Evolutionary conservation across 2,329 filamentous ascomycete species (phyloP).

Genomic region (Niveomyces coronatus): DNA sequence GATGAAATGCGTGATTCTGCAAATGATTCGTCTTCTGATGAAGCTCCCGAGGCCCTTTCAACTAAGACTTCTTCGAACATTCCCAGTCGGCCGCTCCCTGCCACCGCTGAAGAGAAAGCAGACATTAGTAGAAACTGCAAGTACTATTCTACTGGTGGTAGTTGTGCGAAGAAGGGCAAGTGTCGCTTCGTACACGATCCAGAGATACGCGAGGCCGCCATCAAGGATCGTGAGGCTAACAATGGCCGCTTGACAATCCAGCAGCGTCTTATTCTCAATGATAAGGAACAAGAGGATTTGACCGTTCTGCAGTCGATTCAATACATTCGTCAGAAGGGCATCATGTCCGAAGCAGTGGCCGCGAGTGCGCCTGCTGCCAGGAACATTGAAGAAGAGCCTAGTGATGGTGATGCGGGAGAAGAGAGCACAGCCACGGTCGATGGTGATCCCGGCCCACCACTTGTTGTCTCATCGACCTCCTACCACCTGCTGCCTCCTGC

Average conservation of each 20-base stretch:
- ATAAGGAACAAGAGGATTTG: conserved; percentile 58
- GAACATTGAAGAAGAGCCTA: conserved; percentile 10
- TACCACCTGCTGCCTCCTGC: conserved; percentile 21
- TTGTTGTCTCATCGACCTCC: conserved; percentile 7
- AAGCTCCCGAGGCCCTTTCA: conserved; percentile 48
- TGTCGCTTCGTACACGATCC: conserved; percentile 62
- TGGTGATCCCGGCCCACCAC: conserved; percentile 16
- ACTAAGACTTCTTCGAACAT: conserved; percentile 19
- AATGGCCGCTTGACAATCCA: conserved; percentile 56
- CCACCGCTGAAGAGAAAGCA: conserved; percentile 43
- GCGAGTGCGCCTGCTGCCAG: conserved; percentile 1
- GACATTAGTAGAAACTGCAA: conserved; percentile 59
- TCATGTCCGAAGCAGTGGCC: conserved; percentile 26
- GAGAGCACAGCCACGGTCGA: conserved; percentile 4
- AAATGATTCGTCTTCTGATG: conserved; percentile 44
- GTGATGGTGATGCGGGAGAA: conserved; percentile 12
- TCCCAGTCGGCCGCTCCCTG: conserved; percentile 23
- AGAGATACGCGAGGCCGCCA: conserved; percentile 50
- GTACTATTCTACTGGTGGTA: conserved; percentile 59
- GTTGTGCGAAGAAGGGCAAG: conserved; percentile 64
- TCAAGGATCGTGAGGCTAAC: conserved; percentile 54
- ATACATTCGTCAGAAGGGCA: conserved; percentile 51
- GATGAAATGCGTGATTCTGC: conserved; percentile 51
- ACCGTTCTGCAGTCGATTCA: conserved; percentile 56
- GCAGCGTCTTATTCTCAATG: conserved; percentile 55